Evolutionary conservation across 176 grass and related monocot genomes (phyloP), one percentile per base, ranked within the genome.

Genomic region (Avena insularis): DNA sequence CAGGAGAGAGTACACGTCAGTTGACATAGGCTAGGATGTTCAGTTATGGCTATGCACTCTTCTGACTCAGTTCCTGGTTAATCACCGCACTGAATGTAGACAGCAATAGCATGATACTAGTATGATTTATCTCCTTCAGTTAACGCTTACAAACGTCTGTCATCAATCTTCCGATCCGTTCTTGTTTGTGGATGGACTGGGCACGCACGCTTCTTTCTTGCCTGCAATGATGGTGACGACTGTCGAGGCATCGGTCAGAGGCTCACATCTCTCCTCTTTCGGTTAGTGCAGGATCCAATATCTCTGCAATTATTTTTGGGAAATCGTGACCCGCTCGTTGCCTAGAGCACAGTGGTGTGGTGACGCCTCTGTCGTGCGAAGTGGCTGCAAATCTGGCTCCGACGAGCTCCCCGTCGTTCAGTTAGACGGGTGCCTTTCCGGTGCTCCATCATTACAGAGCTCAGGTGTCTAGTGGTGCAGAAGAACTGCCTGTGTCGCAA

Each of bases 211-310:
- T 54, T 59, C 36, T 31, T 81, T 90, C 49, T 25, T 38, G 7
- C 54, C 15, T 5, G 83, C 53, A 71, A 82, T 90, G 62, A 83
- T 86, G 73, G 14, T 47, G 7, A 9, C 73, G 23, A 2, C 48
- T 19, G 49, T 82, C 4, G 17, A 75, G 36, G 83, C 69, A 27
- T 38, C n/a, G 9, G 12, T 81, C 83, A 76, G 78, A 78, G 51
- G 61, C 38, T 60, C 83, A 75, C 63, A 23, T 23, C 38, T 19
- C 6, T 31, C 17, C 12, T 45, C 77, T 75, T 89, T 71, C 15
- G 31, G 43, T 46, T 31, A 72, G 89, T 83, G 89, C 89, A 64
- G 45, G 79, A 23, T 51, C 79, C 89, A 90, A 79, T 72, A 90
- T 14, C 73, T 79, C 45, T 64, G 79, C 84, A 19, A 20, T 68